Evolutionary conservation across 306 rosid genomes (phyloP).

Genomic region (Myrica gale): DNA sequence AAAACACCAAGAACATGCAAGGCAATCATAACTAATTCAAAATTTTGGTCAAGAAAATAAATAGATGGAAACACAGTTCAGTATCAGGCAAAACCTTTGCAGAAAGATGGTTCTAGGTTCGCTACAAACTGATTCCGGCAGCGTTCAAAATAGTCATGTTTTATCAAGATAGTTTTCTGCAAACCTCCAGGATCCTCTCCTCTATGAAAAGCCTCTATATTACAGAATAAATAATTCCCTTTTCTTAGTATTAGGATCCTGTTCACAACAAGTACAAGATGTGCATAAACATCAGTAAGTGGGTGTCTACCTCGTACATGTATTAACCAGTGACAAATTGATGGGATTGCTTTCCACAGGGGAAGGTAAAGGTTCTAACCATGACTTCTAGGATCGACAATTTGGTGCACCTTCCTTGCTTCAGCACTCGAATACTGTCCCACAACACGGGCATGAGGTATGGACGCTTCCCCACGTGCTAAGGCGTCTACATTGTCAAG

Average conservation of each 20-base stretch:
- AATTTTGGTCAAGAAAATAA: too few relatives aligned
- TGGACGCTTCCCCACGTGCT: slow-evolving; percentile 63
- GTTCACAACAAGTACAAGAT: slow-evolving; percentile 5
- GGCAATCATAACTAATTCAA: too few relatives aligned
- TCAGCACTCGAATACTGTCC: slow-evolving; percentile 86
- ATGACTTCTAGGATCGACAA: slow-evolving; percentile 88
- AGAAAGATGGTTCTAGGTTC: background rate
- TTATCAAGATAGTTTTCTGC: background rate
- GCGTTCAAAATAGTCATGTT: background rate
- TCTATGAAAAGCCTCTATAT: background rate
- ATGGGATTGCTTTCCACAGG: slow-evolving; percentile 9
- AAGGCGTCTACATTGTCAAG: slow-evolving; percentile 86
- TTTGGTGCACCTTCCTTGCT: slow-evolving; percentile 83
- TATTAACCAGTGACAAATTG: slow-evolving; percentile 22
- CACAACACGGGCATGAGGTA: slow-evolving; percentile 86
- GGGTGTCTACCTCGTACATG: slow-evolving; percentile 27
- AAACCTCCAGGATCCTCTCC: background rate
- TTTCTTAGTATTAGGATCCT: slow-evolving; percentile 16
- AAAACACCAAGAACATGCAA: too few relatives aligned
- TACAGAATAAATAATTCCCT: background rate
- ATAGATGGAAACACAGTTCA: too few relatives aligned
- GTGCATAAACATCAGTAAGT: slow-evolving; percentile 15
- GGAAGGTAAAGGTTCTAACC: slow-evolving; percentile 48
- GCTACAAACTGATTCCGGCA: background rate
- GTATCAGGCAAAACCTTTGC: background rate